Base-by-base conservation (phyloP, 1,139 yeast genomes). In the Candida sp. region DNA sequence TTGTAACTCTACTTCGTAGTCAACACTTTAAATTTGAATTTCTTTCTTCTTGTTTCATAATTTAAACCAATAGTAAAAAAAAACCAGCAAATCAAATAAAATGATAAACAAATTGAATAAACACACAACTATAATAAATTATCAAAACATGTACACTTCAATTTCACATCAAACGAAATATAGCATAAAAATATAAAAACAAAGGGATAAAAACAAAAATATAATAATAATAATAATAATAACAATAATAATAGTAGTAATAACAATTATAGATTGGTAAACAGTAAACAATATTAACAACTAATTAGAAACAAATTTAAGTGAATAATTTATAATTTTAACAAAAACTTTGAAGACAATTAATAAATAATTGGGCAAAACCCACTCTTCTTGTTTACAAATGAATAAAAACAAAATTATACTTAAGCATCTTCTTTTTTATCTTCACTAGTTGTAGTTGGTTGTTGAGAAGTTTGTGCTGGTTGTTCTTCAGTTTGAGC, bases 401-500 rank as follows among this genome's bases (percentile, higher is more conserved):
- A 36, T 19, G 5, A 21, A 39, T 49, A 45, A 45, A 49, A 6
- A 25, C 6, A 6, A 25, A 25, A 25, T 25, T 25, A 25, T 25
- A 25, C 48, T 53, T 58, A 59, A 48, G 57, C 62, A 48, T 59
- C 62, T 37, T 53, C 57, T 44, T 50, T 49, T 46, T 53, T 53
- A 15, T 36, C 38, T 54, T 72, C 73, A 45, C 67, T 70, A 38
- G 66, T 59, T 41, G 64, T 47, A 44, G 68, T 54, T 51, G 57
- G 65, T 51, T 57, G 65, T 25, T 25, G 29, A 6, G 29, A 25
- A 6, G 29, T 25, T 25, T 25, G 29, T 25, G 29, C 29, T 56
- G 64, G 71, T 55, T 63, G 70, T 54, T 79, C 76, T 58, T 80
- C 83, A 53, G 73, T 75, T 54, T 79, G 78, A 56, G 81, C 81